Base-by-base conservation (phyloP, 768 basidiomycete species). In the Lentinula sp. region DNA sequence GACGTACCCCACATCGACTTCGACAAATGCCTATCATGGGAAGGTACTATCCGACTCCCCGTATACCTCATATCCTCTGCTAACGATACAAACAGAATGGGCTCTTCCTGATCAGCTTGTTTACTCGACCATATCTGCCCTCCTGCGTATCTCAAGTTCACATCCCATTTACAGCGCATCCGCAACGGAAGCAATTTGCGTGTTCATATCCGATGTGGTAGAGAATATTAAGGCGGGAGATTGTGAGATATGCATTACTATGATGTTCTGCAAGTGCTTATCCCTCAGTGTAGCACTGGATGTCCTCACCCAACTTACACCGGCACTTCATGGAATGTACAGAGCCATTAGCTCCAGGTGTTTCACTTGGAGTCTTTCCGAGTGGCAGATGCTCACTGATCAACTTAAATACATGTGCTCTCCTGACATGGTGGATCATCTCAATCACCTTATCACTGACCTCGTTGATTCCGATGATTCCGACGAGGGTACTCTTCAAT, bases 21-120 rank as follows among this genome's bases (percentile, higher is more conserved):
- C 65, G 92, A 92, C 70, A 79, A 76, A 62, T 87, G 84, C 63
- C 75, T 95, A 4, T 86, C 86, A 4, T 95, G 93, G 93, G 81
- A 85, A 66, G 90, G 92, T 93, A 67, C 42, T 50, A 43, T 52
- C 13, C 20, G 32, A 45, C 32, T 16, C 4, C 23, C 55, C 6
- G 37, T 9, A 39, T 39, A 13, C 37, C 13, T 39, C 63, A 56
- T 59, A 57, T 52, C 33, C 20, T 42, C 51, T 55, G 66, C 15
- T 63, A 20, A n/a, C 55, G 18, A 15, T 16, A 33, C 15, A 6
- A 13, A 32, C 62, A 94, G 93, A 91, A 65, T 94, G 92, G 92
- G 82, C 92, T 2, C 78, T 92, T 36, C 87, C 93, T 41, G 91
- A 95, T 72, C 90, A 93, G 67, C 81, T 95, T 43, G 87, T 91